Conservation (phyloP, 2,329 filamentous ascomycete genomes). For the Colletotrichum orchidophilum region DNA sequence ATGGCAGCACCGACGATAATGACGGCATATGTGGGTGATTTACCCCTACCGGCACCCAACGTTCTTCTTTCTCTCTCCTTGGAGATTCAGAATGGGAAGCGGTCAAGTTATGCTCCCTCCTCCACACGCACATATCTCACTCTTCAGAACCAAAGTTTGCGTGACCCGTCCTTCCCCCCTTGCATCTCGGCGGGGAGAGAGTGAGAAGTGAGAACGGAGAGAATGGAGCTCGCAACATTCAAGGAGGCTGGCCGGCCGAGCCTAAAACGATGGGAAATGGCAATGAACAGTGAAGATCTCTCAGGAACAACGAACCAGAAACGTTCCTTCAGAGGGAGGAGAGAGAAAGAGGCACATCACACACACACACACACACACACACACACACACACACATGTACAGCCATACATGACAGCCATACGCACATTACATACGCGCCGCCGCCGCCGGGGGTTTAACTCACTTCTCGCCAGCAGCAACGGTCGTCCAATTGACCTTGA, state of each 20-base stretch:
- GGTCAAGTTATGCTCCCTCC: neutral
- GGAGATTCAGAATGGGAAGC: neutral
- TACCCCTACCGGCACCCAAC: neutral
- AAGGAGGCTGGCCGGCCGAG: slow-evolving; percentile 28
- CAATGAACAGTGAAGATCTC: slow-evolving; percentile 8
- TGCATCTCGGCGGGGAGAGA: neutral
- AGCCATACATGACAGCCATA: neutral
- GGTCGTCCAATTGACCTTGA: neutral
- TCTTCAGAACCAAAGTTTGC: neutral
- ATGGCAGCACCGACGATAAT: too few relatives aligned
- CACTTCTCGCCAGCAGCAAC: neutral
- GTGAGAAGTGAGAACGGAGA: neutral
- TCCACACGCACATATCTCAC: too few relatives aligned
- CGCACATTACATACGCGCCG: neutral
- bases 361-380: neutral
- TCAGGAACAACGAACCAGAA: slow-evolving; percentile 5
- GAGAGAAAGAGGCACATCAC: neutral
- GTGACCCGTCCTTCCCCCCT: neutral
- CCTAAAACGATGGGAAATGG: slow-evolving; percentile 20
- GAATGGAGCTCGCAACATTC: slow-evolving; percentile 12
- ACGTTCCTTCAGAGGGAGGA: neutral
- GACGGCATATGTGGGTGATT: neutral
- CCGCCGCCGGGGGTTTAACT: neutral
- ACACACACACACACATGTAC: neutral
- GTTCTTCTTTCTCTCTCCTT: neutral